Base-by-base conservation (phyloP, 768 basidiomycete species). In the Amanita polypyramis region DNA sequence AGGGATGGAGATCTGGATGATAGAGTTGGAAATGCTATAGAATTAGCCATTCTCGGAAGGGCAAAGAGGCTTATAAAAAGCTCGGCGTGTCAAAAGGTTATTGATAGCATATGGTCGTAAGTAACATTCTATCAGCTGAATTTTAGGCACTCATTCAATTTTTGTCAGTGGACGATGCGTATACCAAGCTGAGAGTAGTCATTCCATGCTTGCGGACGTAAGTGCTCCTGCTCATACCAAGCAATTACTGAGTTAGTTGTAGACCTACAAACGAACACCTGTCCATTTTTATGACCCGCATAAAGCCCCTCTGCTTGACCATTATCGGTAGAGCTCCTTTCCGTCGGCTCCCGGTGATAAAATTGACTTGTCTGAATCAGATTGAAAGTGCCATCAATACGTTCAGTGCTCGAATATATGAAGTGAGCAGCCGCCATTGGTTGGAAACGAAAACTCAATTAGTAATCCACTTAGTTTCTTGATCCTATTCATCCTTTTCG, bases 251-350 rank as follows among this genome's bases (percentile, higher is more conserved):
- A 49, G 39, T 17, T 46, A 19, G 34, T 15, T 20, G 14, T 50
- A 94, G 92, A 93, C 88, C 21, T 97, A 97, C 65, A 96, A 96
- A 69, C 77, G 83, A 41, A 88, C 78, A 20, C 91, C 94, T 9
- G 76, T 96, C 29, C 89, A 93, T 61, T 85, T 95, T 56, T 96
- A 97, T 62, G 91, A 97, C 60, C 93, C 93, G 2, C 85, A 92
- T 58, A 89, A 82, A 60, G 93, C 93, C 0, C 90, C 93, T 14
- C 63, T 96, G n/a, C 75, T 97, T 5, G 92, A 97, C 59, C 93
- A 97, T 64, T 97, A 96, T 59, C 81, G 94, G 88, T 89, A 47
- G 27, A 73, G 60, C 12, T 34, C 23, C 30, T 34, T 37, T 30
- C 29, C 5, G 34, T 19, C 23, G 14, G 21, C 27, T 10, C 11